These are phyloP conservation scores for Pholiota conissans DNA, from an alignment of 768 basidiomycete genomes.

Conservation along the genomic window DNA sequence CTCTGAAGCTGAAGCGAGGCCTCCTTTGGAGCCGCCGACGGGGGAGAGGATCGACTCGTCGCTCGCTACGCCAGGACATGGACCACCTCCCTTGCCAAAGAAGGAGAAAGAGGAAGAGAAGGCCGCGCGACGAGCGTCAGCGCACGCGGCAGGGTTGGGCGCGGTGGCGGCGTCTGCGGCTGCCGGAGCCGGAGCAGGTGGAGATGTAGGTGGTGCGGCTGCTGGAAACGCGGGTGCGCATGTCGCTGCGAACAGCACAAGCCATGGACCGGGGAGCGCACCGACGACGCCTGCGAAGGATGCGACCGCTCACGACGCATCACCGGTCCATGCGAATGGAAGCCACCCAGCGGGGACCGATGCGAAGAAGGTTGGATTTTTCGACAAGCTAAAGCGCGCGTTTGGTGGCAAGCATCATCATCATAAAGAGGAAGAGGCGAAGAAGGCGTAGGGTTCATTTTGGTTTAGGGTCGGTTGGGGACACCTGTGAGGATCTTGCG, in stretches of 20 bases:
- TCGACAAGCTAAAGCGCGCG: background rate
- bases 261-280: no score
- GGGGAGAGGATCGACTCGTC: background rate
- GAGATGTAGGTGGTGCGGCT: background rate
- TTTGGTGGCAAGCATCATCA: background rate
- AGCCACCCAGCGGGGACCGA: background rate
- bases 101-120: background rate
- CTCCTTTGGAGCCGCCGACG: background rate
- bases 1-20: background rate
- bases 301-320: background rate
- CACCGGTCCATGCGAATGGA: background rate
- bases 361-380: background rate
- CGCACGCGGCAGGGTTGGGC: background rate
- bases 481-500: no score
- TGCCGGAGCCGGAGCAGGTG: background rate
- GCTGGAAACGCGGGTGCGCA: background rate
- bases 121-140: background rate
- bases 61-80: background rate
- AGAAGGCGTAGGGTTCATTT: no score
- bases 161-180: background rate
- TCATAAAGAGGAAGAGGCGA: background rate
- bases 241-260: background rate
- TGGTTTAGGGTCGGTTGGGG: no score
- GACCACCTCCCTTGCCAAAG: background rate
- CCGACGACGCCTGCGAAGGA: no score